These are phyloP conservation scores for Agaricus subrufescens DNA, from an alignment of 768 basidiomycete genomes.

Conservation along the genomic window DNA sequence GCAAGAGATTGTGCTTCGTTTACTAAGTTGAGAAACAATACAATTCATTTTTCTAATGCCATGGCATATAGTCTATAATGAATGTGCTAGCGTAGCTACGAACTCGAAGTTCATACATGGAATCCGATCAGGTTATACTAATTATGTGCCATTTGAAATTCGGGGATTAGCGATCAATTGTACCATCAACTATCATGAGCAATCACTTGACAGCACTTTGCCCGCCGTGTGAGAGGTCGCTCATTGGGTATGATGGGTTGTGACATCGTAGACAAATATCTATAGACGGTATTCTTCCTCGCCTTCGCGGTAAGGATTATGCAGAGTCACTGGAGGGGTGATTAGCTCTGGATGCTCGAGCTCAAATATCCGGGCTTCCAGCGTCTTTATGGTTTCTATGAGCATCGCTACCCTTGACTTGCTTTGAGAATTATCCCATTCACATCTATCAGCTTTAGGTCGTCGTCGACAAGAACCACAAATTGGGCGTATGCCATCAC, in stretches of 20 bases:
- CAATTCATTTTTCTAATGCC: too few relatives aligned
- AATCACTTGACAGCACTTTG: too few relatives aligned
- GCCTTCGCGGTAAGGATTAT: slow-evolving; percentile 41
- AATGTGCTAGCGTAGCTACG: too few relatives aligned
- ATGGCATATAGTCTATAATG: too few relatives aligned
- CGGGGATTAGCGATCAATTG: too few relatives aligned
- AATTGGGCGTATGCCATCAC: slow-evolving; percentile 61
- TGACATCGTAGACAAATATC: slow-evolving; percentile 24
- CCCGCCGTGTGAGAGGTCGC: slow-evolving; percentile 12
- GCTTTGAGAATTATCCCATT: slow-evolving; percentile 62
- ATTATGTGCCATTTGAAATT: too few relatives aligned
- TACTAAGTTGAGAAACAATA: too few relatives aligned
- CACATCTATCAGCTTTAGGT: slow-evolving; percentile 63
- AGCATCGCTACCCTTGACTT: slow-evolving; percentile 58
- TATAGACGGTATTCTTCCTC: slow-evolving; percentile 28
- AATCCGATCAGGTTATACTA: too few relatives aligned
- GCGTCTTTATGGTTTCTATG: slow-evolving; percentile 53
- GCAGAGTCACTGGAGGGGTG: slow-evolving; percentile 43
- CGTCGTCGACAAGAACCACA: slow-evolving; percentile 60
- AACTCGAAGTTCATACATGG: too few relatives aligned
- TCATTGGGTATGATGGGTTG: slow-evolving; percentile 35
- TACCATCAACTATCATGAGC: too few relatives aligned
- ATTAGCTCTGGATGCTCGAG: slow-evolving; percentile 48
- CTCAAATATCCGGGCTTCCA: slow-evolving; percentile 54
- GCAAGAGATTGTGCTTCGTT: too few relatives aligned